phyloP scores from a whole-genome alignment of 352 stramenopile genomes.

The Phytophthora fragariae region DNA sequence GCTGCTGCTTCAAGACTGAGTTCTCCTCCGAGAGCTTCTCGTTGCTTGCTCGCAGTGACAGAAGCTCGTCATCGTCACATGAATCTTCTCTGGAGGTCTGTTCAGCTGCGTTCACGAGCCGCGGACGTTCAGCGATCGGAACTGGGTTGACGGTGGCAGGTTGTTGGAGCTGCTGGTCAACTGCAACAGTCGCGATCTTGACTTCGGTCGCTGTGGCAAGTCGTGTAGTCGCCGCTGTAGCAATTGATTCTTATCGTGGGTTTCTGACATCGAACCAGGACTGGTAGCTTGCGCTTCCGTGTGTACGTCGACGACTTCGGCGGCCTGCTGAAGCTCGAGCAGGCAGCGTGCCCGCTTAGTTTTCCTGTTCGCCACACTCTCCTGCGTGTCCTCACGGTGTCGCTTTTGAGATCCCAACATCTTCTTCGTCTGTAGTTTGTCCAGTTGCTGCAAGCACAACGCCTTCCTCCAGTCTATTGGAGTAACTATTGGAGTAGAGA shows the following conservation, averaged over 20 bases:
- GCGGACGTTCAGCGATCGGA: neutral
- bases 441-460: too few species aligned
- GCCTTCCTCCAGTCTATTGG: too few species aligned
- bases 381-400: neutral
- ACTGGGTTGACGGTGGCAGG: neutral
- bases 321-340: conserved; percentile 10
- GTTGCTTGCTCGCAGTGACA: conserved; percentile 10
- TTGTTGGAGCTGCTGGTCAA: neutral
- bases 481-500: neutral
- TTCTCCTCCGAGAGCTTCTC: conserved; percentile 17
- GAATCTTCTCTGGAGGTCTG: neutral
- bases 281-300: neutral
- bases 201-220: too few species aligned
- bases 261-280: neutral
- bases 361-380: neutral
- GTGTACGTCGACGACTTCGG: neutral
- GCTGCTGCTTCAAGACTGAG: conserved; percentile 4
- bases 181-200: neutral
- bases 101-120: neutral
- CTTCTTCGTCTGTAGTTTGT: neutral
- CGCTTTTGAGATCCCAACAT: neutral
- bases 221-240: neutral
- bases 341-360: conserved; percentile 14
- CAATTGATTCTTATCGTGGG: neutral
- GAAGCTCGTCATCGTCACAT: neutral